Percentiles rank a stretch among this genome's conserved stretches.
phyloP scores from a whole-genome alignment of 2,329 filamentous ascomycete genomes.

The Passalora sequoiae region DNA sequence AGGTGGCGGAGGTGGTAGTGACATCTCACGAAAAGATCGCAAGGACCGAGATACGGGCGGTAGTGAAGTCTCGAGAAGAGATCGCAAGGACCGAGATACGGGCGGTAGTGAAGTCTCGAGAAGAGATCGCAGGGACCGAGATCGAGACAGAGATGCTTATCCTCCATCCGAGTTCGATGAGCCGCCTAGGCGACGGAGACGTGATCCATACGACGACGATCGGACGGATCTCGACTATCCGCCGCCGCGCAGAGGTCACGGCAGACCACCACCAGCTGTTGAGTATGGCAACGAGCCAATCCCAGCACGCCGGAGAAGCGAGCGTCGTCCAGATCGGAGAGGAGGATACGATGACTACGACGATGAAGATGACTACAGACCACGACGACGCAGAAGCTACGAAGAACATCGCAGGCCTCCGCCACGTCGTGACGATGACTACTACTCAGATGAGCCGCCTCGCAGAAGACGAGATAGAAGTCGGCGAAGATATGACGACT shows the following conservation, averaged over 20 bases:
- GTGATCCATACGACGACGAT: constrained; percentile 23
- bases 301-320: constrained; percentile 24
- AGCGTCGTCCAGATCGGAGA: constrained; percentile 21
- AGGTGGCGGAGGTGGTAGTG: constrained; percentile 12
- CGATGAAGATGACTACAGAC: constrained; percentile 18
- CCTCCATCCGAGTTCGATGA: constrained; percentile 18
- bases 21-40: constrained; percentile 5
- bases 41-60: constrained; percentile 7
- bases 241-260: constrained; percentile 25
- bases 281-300: constrained; percentile 30
- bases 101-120: no score
- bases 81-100: constrained; percentile 4
- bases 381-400: constrained; percentile 17
- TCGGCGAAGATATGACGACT: constrained; percentile 20
- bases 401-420: constrained; percentile 21
- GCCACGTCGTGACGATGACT: constrained; percentile 23
- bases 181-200: constrained; percentile 14
- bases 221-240: constrained; percentile 16
- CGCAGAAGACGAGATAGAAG: constrained; percentile 12
- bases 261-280: constrained; percentile 17
- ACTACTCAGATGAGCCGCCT: constrained; percentile 16
- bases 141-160: constrained; percentile 13
- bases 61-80: no score
- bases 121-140: constrained; percentile 6
- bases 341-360: constrained; percentile 21